Evolutionary conservation across 106 monocot genomes (phyloP).

Genomic region (Triglochin maritima): DNA sequence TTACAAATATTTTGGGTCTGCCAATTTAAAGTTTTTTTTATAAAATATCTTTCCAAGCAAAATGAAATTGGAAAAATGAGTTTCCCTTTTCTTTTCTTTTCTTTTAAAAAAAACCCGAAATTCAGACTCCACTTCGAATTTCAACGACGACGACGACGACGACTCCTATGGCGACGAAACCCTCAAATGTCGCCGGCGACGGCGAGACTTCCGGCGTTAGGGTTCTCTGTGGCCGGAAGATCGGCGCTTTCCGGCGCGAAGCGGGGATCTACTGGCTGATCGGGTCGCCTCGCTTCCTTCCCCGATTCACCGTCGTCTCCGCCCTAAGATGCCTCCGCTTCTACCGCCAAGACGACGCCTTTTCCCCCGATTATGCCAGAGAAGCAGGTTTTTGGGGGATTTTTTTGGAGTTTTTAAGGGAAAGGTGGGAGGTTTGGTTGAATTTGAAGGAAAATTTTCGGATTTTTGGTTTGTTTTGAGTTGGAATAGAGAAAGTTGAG

Average conservation of each 20-base stretch:
- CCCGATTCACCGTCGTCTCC: slow-evolving; percentile 26
- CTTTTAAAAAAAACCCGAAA: too few relatives aligned
- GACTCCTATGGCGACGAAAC: too few relatives aligned
- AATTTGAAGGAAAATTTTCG: neutral
- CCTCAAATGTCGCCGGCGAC: neutral
- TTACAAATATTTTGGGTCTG: too few relatives aligned
- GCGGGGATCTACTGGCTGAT: slow-evolving; percentile 23
- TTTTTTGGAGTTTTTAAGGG: neutral
- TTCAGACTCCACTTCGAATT: too few relatives aligned
- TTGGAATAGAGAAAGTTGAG: neutral
- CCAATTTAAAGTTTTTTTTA: too few relatives aligned
- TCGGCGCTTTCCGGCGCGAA: slow-evolving; percentile 3
- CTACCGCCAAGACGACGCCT: neutral
- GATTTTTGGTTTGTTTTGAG: neutral
- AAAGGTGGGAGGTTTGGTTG: neutral
- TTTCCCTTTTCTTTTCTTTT: too few relatives aligned
- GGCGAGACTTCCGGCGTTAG: slow-evolving; percentile 1
- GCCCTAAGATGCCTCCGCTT: slow-evolving; percentile 21
- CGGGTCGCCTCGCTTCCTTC: slow-evolving; percentile 29
- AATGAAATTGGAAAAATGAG: too few relatives aligned
- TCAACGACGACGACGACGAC: too few relatives aligned
- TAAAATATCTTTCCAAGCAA: too few relatives aligned
- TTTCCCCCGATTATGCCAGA: slow-evolving; percentile 17
- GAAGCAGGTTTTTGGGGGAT: slow-evolving; percentile 15
- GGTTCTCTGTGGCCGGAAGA: slow-evolving; percentile 16